Evolutionary conservation across 306 rosid genomes (phyloP).

Genomic region (Sophora flavescens): DNA sequence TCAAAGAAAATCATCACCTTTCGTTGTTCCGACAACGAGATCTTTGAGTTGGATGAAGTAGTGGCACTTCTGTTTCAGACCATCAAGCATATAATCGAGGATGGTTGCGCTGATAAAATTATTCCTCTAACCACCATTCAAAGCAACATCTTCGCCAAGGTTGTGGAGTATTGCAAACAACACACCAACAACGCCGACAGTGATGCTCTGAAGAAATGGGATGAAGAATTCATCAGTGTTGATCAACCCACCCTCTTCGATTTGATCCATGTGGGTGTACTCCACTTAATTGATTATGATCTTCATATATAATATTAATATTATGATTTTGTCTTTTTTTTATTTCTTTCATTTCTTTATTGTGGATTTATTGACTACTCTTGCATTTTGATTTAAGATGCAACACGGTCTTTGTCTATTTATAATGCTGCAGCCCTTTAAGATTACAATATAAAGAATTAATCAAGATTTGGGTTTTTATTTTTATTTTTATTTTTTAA

Average conservation of each 20-base stretch:
- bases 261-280: slow-evolving; percentile 36
- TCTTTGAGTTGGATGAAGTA: neutral
- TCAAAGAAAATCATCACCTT: neutral
- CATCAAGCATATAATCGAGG: slow-evolving; percentile 49
- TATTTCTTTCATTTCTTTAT: too few species aligned
- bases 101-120: slow-evolving; percentile 18
- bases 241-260: slow-evolving; percentile 44
- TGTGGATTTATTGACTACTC: too few species aligned
- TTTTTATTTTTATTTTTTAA: too few species aligned
- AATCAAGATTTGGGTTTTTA: too few species aligned
- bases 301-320: too few species aligned
- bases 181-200: neutral
- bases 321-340: too few species aligned
- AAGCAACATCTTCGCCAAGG: slow-evolving; percentile 18
- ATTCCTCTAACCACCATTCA: slow-evolving; percentile 46
- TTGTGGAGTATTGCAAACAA: slow-evolving; percentile 47
- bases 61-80: slow-evolving; percentile 38
- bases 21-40: slow-evolving; percentile 40
- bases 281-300: too few species aligned
- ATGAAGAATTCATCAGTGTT: slow-evolving; percentile 29
- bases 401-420: too few species aligned
- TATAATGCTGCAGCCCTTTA: too few species aligned
- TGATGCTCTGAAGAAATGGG: slow-evolving; percentile 35
- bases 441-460: too few species aligned
- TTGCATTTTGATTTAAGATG: too few species aligned